These are phyloP conservation scores for Akanthomyces uredinophilus DNA, from an alignment of 2,329 filamentous ascomycete species.

Conservation along the genomic window DNA sequence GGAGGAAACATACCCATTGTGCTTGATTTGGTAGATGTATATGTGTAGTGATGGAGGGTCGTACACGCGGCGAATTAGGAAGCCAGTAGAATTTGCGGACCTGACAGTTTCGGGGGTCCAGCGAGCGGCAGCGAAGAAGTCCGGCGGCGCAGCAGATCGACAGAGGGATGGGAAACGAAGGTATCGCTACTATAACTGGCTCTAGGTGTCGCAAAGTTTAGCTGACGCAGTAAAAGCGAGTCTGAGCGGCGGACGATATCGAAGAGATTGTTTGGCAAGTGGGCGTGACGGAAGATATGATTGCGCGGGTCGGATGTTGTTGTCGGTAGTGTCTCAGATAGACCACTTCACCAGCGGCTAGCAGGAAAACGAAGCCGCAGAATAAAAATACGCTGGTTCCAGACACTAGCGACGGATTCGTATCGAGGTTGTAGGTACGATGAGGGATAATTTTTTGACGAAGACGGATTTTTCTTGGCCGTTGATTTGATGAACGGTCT, in stretches of 20 bases:
- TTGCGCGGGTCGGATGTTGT: constrained; percentile 11
- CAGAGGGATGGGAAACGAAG: neutral
- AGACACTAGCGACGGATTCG: neutral
- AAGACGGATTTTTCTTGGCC: neutral
- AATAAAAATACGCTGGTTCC: neutral
- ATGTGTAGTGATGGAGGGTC: neutral
- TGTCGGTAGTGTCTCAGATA: constrained; percentile 10
- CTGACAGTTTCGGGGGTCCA: neutral
- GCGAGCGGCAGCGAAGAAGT: neutral
- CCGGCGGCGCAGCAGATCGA: neutral
- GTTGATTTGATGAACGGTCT: neutral
- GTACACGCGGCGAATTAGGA: neutral
- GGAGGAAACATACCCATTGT: constrained; percentile 4
- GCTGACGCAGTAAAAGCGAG: neutral
- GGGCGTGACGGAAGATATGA: neutral
- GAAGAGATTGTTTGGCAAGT: neutral
- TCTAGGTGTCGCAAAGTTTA: neutral
- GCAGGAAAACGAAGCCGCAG: neutral
- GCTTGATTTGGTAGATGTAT: neutral
- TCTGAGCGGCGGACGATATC: neutral
- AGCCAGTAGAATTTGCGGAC: neutral
- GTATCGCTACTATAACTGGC: neutral
- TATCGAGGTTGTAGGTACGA: neutral
- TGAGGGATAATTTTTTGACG: neutral
- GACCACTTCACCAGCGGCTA: constrained; percentile 1